phyloP scores from a whole-genome alignment of 345 rosid species.

The Salix purpurea region DNA sequence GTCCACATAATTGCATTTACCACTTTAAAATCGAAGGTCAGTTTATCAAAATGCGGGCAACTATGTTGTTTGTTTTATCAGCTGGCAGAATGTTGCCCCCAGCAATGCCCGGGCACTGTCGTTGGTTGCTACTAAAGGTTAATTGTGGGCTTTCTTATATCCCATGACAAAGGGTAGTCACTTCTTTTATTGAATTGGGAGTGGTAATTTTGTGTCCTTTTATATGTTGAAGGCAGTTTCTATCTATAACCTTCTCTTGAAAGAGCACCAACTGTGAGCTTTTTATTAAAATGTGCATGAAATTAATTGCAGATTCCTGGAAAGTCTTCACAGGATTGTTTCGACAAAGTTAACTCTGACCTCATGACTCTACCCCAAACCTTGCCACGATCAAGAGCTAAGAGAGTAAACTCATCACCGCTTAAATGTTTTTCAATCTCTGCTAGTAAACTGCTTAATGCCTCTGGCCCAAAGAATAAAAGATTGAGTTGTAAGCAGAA shows the following conservation, averaged over 20 bases:
- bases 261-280: not conserved
- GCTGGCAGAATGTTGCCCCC: not conserved
- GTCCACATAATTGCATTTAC: not conserved
- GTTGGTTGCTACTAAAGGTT: not conserved
- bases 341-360: constrained; percentile 63
- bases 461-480: constrained; percentile 34
- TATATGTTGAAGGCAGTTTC: not conserved
- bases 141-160: not conserved
- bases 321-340: constrained; percentile 77
- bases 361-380: constrained; percentile 51
- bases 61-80: not conserved
- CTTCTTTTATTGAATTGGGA: not conserved
- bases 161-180: not conserved
- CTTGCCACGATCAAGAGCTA: constrained; percentile 52
- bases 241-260: not conserved
- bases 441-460: constrained; percentile 61
- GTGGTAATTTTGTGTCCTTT: not conserved
- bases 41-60: not conserved
- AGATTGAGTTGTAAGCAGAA: constrained; percentile 24
- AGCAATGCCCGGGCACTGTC: not conserved
- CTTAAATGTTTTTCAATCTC: constrained; percentile 50
- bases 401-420: constrained; percentile 32
- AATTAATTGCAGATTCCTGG: constrained; percentile 59
- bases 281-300: not conserved
- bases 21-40: not conserved